These are phyloP conservation scores for Fusarium sp. DNA, from an alignment of 2,329 filamentous ascomycete species.

Conservation along the genomic window DNA sequence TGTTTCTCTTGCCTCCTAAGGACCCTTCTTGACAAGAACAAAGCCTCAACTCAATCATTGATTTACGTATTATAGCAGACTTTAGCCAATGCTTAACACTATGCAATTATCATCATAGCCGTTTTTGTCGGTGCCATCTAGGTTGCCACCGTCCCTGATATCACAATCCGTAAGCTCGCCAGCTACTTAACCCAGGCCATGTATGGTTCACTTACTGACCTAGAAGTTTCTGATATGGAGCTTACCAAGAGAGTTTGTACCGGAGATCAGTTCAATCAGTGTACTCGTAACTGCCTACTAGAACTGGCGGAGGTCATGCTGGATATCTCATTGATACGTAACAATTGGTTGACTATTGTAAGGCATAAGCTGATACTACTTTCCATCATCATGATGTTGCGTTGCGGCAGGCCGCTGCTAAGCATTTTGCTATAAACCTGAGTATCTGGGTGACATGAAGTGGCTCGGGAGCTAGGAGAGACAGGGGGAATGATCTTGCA, in stretches of 20 bases:
- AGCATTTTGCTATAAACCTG: fast-evolving
- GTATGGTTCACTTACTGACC: not conserved
- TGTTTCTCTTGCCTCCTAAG: not conserved
- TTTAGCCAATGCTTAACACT: not conserved
- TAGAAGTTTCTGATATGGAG: no score
- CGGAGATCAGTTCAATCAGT: not conserved
- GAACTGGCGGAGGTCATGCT: not conserved
- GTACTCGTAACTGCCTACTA: not conserved
- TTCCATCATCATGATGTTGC: not conserved
- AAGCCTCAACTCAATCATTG: not conserved
- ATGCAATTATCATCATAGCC: not conserved
- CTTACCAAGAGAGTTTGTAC: not conserved
- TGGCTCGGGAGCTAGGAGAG: no score
- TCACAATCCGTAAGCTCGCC: no score
- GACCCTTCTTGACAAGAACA: not conserved
- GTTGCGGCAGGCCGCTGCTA: no score
- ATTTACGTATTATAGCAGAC: not conserved
- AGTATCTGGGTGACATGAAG: not conserved
- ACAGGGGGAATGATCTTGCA: no score
- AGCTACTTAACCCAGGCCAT: no score
- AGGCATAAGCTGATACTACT: not conserved
- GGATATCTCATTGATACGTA: no score
- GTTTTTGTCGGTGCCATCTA: fast-evolving
- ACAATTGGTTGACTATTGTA: not conserved
- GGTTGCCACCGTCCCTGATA: no score